phyloP scores from a whole-genome alignment of 306 rosid genomes.

The Ziziphus jujuba region DNA sequence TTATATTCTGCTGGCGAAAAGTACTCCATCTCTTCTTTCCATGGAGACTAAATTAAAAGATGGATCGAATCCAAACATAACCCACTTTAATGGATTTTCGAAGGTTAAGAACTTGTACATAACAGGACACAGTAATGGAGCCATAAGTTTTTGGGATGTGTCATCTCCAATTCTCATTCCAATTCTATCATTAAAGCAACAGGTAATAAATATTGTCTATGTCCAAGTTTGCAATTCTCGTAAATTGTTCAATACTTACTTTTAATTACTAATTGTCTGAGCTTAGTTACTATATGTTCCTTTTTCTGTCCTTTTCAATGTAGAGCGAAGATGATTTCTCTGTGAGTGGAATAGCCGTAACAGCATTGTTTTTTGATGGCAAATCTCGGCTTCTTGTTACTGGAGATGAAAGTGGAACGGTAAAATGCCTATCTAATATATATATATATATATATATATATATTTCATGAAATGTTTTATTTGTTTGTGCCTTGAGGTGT shows the following conservation, averaged over 20 bases:
- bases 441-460: too few species aligned
- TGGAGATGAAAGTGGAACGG: constrained; percentile 89
- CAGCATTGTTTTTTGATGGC: constrained; percentile 59
- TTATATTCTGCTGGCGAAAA: constrained; percentile 48
- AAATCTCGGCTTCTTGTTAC: constrained; percentile 64
- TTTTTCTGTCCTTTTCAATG: constrained; percentile 16
- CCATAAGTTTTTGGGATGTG: constrained; percentile 80
- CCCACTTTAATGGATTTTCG: constrained; percentile 69
- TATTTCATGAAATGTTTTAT: constrained; percentile 1
- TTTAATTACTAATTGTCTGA: too few species aligned
- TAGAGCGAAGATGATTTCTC: constrained; percentile 83
- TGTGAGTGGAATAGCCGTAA: constrained; percentile 68
- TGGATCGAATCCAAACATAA: constrained; percentile 34
- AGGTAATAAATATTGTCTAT: constrained; percentile 43
- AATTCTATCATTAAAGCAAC: constrained; percentile 68
- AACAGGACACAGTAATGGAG: constrained; percentile 82
- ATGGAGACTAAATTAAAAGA: constrained; percentile 63
- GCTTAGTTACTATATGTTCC: neutral
- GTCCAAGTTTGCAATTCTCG: neutral
- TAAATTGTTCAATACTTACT: neutral
- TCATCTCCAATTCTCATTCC: constrained; percentile 68
- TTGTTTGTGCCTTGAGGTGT: neutral
- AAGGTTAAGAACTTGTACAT: constrained; percentile 65
- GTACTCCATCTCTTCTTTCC: constrained; percentile 59
- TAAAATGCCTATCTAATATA: constrained; percentile 31